Percentiles rank a stretch among this genome's conserved stretches.
Conservation (phyloP, 257 asterid species). For the Scutellaria minor region DNA sequence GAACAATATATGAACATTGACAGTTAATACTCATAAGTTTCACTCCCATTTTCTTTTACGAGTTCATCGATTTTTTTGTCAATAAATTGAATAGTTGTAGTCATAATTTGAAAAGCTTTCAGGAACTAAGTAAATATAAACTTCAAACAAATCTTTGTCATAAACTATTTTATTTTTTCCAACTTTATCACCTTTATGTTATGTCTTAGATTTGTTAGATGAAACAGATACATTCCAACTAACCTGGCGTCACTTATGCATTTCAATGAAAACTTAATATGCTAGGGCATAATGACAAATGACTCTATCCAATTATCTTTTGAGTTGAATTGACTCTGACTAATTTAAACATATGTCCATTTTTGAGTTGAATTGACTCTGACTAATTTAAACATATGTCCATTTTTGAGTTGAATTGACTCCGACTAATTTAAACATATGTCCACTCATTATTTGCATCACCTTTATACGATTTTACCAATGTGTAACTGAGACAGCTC, state of each 20-base stretch:
- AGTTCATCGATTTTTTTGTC: not conserved
- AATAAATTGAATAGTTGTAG: not conserved
- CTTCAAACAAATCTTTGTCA: slow-evolving; percentile 14
- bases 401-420: not conserved
- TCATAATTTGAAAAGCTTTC: not conserved
- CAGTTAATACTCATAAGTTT: not conserved
- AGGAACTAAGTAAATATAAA: slow-evolving; percentile 2
- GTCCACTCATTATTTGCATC: slow-evolving; percentile 3
- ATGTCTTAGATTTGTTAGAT: not conserved
- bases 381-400: not conserved
- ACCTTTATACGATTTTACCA: not conserved
- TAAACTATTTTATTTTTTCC: not conserved
- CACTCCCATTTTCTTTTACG: not conserved
- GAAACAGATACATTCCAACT: not conserved
- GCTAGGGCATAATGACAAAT: not conserved
- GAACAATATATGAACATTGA: not conserved
- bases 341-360: not conserved
- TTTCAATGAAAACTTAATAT: not conserved
- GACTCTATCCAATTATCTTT: not conserved
- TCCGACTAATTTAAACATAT: not conserved
- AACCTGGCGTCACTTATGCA: not conserved
- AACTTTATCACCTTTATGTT: not conserved
- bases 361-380: slow-evolving; percentile 2
- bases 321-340: not conserved
- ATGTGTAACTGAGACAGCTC: not conserved